Evolutionary conservation across 805 yeast species (phyloP).

Genomic region (Pichia eremophila): DNA sequence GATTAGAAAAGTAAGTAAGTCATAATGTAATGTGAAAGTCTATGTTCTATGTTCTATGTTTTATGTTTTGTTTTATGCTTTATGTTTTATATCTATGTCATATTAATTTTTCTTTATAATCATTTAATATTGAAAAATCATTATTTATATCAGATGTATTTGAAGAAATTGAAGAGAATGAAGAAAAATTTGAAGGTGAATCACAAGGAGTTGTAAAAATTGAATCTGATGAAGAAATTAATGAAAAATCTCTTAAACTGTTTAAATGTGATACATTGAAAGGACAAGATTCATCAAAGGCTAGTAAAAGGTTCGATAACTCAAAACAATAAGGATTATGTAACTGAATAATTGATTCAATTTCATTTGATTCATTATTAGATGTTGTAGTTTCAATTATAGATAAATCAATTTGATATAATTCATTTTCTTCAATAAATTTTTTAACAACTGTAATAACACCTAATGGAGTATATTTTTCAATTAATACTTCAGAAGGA

Average conservation of each 20-base stretch:
- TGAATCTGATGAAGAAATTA: slow-evolving; percentile 8
- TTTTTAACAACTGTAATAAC: slow-evolving; percentile 38
- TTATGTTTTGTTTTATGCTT: not conserved
- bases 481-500: slow-evolving; percentile 43
- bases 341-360: no score
- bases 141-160: slow-evolving; percentile 15
- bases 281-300: slow-evolving; percentile 8
- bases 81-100: not conserved
- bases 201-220: slow-evolving; percentile 18
- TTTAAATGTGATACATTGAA: slow-evolving; percentile 2
- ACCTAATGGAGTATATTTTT: slow-evolving; percentile 43
- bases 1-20: not conserved
- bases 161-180: slow-evolving; percentile 25
- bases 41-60: no score
- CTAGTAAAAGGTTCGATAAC: slow-evolving; percentile 11
- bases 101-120: not conserved
- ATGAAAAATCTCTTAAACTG: slow-evolving; percentile 2
- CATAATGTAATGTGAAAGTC: not conserved
- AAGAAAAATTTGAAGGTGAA: slow-evolving; percentile 26
- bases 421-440: slow-evolving; percentile 22
- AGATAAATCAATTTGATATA: slow-evolving; percentile 13
- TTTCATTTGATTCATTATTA: not conserved
- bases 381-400: not conserved
- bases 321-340: slow-evolving; percentile 8
- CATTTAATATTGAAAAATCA: not conserved